A percentile compares a stretch with the other conserved stretches of the same genome.
phyloP scores from a whole-genome alignment of 768 basidiomycete genomes.

The Tylopilus sp. region DNA sequence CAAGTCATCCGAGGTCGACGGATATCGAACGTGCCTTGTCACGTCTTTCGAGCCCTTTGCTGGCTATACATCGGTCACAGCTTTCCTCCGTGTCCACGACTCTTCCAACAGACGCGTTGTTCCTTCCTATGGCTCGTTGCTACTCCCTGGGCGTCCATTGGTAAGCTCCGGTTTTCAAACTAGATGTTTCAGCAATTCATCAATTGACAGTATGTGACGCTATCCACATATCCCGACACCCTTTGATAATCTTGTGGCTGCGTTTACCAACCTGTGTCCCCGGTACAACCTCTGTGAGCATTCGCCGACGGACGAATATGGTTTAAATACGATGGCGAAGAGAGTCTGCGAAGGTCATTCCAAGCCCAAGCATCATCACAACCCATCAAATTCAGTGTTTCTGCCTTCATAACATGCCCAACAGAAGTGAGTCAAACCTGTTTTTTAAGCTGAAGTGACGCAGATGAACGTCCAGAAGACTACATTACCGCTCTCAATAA shows the following conservation, averaged over 20 bases:
- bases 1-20: conserved; percentile 6
- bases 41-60: not conserved
- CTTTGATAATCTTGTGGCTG: conserved; percentile 5
- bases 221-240: not conserved
- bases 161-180: conserved; percentile 20
- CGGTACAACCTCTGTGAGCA: not conserved
- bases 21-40: not conserved
- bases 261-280: conserved; percentile 2
- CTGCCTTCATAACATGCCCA: conserved; percentile 13
- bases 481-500: conserved; percentile 42
- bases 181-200: conserved; percentile 14
- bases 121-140: not conserved
- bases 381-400: not conserved
- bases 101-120: not conserved
- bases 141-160: conserved; percentile 4
- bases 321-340: conserved; percentile 25
- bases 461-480: conserved; percentile 25
- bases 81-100: not conserved
- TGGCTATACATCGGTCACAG: conserved; percentile 2
- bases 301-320: conserved; percentile 7
- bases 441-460: not conserved
- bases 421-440: conserved; percentile 18
- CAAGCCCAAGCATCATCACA: not conserved
- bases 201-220: not conserved
- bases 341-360: not conserved